Evolutionary conservation across 495 filamentous ascomycete genomes (phyloP).

Genomic region (Neurospora tetraspora): DNA sequence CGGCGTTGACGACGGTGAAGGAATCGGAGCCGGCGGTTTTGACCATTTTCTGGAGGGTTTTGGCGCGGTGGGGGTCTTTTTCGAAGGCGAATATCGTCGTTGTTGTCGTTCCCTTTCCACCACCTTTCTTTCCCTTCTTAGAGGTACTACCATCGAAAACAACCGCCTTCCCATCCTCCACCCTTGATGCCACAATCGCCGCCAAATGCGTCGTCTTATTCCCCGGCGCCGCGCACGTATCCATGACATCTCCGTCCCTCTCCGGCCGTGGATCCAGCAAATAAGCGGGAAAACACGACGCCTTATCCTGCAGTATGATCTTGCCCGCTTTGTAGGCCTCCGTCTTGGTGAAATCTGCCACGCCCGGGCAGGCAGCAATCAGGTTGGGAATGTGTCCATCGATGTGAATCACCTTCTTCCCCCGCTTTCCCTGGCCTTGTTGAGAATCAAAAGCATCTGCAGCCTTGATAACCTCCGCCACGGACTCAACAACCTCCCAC

Average conservation of each 20-base stretch:
- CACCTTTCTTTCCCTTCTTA: constrained; percentile 3
- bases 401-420: constrained; percentile 35
- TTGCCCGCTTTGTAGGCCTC: constrained; percentile 62
- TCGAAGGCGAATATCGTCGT: constrained; percentile 57
- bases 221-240: constrained; percentile 87
- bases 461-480: constrained; percentile 32
- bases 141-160: not conserved
- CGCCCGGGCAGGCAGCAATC: constrained; percentile 59
- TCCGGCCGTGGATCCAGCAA: constrained; percentile 52
- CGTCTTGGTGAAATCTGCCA: constrained; percentile 53
- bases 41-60: constrained; percentile 75
- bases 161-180: not conserved
- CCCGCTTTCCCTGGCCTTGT: not conserved
- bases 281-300: constrained; percentile 89
- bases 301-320: constrained; percentile 91
- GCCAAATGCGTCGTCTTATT: constrained; percentile 97
- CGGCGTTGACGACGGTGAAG: constrained; percentile 53
- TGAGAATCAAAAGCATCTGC: not conserved
- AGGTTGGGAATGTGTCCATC: constrained; percentile 77
- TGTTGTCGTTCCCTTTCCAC: constrained; percentile 8
- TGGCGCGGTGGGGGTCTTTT: constrained; percentile 53
- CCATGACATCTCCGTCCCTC: constrained; percentile 64
- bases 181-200: constrained; percentile 42
- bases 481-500: constrained; percentile 39
- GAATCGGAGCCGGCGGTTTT: constrained; percentile 56